These are phyloP conservation scores for Candida montana DNA, from an alignment of 805 yeast genomes.

Conservation along the genomic window DNA sequence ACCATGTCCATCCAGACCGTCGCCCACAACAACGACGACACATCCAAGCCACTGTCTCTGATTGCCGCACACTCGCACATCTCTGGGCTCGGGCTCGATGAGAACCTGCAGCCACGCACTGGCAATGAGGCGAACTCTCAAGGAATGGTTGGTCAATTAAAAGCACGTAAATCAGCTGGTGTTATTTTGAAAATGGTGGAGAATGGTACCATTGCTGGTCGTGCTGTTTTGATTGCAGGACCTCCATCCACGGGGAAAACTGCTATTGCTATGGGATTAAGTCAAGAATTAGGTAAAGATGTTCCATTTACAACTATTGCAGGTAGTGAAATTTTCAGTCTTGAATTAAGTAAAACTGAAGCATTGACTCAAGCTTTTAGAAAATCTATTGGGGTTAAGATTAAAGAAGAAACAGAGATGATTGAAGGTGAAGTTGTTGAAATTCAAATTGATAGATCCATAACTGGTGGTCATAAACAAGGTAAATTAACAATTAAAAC, in stretches of 20 bases:
- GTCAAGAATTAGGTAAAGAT: conserved; percentile 58
- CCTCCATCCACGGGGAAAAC: conserved; percentile 99
- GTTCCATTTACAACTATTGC: conserved; percentile 96
- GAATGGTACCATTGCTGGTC: conserved; percentile 92
- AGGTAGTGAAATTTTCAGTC: conserved; percentile 88
- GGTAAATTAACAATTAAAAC: conserved; percentile 96
- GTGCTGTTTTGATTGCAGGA: conserved; percentile 93
- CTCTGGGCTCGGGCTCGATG: conserved; percentile 94
- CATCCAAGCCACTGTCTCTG: conserved; percentile 55
- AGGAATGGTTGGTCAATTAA: conserved; percentile 96
- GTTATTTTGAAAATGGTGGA: conserved; percentile 88
- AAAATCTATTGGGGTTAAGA: conserved; percentile 90
- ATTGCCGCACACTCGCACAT: conserved; percentile 99
- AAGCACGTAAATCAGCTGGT: conserved; percentile 96
- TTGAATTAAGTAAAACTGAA: conserved; percentile 93
- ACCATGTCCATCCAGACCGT: conserved; percentile 36
- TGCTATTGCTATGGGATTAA: conserved; percentile 92
- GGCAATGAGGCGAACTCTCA: conserved; percentile 55
- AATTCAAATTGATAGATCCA: conserved; percentile 86
- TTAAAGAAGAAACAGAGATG: conserved; percentile 94
- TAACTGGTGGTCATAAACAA: conserved; percentile 97
- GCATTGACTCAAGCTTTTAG: conserved; percentile 95
- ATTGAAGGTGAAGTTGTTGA: conserved; percentile 99
- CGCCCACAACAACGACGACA: conserved; percentile 39
- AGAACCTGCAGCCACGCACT: conserved; percentile 68